A percentile compares a stretch with the other conserved stretches of the same genome.
Conservation (phyloP, 139 green algal species). For the Chlamydomonas applanata region DNA sequence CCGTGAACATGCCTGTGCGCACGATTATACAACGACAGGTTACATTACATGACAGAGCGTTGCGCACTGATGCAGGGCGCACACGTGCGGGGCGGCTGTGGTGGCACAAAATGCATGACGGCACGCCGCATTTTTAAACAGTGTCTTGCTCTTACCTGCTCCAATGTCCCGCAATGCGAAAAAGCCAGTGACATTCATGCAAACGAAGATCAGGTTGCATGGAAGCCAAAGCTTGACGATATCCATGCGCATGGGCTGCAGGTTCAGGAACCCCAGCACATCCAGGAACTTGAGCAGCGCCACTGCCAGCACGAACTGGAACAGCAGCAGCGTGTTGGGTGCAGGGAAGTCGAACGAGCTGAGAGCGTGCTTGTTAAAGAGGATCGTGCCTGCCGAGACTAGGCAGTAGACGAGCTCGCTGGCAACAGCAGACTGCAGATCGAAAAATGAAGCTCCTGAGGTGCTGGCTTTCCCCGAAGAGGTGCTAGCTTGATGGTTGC, state of each 20-base stretch:
- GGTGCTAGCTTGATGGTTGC: too few species aligned
- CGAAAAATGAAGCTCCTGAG: not conserved
- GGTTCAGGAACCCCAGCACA: slow-evolving; percentile 21
- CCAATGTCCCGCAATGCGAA: slow-evolving; percentile 70
- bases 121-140: too few species aligned
- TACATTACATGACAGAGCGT: not conserved
- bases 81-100: too few species aligned
- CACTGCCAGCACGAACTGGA: slow-evolving; percentile 39
- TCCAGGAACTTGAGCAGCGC: slow-evolving; percentile 26
- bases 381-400: slow-evolving; percentile 32
- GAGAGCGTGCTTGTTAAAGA: slow-evolving; percentile 52
- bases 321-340: slow-evolving; percentile 39
- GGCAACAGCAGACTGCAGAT: not conserved
- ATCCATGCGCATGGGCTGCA: slow-evolving; percentile 34
- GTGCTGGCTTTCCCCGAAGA: not conserved
- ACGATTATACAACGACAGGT: not conserved
- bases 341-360: slow-evolving; percentile 39
- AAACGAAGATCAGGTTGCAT: slow-evolving; percentile 94
- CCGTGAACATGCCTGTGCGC: slow-evolving; percentile 47
- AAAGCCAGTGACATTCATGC: slow-evolving; percentile 85
- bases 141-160: slow-evolving; percentile 14
- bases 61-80: too few species aligned
- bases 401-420: slow-evolving; percentile 24
- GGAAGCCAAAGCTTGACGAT: slow-evolving; percentile 72
- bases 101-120: too few species aligned